phyloP scores from a whole-genome alignment of 768 basidiomycete genomes.

The Suillus weaverae region DNA sequence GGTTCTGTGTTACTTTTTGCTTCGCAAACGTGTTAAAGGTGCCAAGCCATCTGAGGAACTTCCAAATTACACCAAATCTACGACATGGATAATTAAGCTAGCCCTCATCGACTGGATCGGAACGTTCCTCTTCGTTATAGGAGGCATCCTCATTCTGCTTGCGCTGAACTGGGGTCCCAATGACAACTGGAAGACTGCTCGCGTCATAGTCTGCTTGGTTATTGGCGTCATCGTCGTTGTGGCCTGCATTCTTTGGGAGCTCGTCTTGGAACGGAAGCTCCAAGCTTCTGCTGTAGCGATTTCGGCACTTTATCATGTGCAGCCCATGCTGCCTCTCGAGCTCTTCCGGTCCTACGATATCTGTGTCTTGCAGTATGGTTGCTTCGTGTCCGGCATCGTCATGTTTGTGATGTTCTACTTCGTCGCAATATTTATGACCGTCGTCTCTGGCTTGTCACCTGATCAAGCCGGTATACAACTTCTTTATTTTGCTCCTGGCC shows the following conservation, averaged over 20 bases:
- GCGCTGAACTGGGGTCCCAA: slow-evolving; percentile 53
- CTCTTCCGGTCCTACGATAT: slow-evolving; percentile 45
- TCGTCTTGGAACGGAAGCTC: slow-evolving; percentile 33
- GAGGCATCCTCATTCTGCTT: slow-evolving; percentile 47
- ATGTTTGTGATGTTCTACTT: slow-evolving; percentile 57
- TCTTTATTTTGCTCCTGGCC: slow-evolving; percentile 53
- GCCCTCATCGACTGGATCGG: slow-evolving; percentile 49
- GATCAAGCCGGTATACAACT: slow-evolving; percentile 45
- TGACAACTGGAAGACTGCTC: slow-evolving; percentile 39
- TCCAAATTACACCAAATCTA: slow-evolving; percentile 4
- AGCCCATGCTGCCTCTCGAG: slow-evolving; percentile 48
- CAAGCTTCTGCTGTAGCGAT: not conserved
- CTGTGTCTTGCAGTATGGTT: slow-evolving; percentile 37
- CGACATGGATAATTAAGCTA: slow-evolving; percentile 30
- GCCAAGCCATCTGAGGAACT: slow-evolving; percentile 16
- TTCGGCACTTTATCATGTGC: slow-evolving; percentile 26
- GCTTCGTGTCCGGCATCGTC: slow-evolving; percentile 46
- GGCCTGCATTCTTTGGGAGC: slow-evolving; percentile 44
- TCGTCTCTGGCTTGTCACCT: slow-evolving; percentile 43
- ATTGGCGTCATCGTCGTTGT: slow-evolving; percentile 45
- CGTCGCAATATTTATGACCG: slow-evolving; percentile 50
- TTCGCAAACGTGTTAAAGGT: slow-evolving; percentile 34
- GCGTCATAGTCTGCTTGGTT: slow-evolving; percentile 48
- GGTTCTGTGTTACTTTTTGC: slow-evolving; percentile 40
- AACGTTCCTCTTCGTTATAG: slow-evolving; percentile 41